Conservation (phyloP, 805 yeast genomes). For the Cyberlindnera subsufficiens region DNA sequence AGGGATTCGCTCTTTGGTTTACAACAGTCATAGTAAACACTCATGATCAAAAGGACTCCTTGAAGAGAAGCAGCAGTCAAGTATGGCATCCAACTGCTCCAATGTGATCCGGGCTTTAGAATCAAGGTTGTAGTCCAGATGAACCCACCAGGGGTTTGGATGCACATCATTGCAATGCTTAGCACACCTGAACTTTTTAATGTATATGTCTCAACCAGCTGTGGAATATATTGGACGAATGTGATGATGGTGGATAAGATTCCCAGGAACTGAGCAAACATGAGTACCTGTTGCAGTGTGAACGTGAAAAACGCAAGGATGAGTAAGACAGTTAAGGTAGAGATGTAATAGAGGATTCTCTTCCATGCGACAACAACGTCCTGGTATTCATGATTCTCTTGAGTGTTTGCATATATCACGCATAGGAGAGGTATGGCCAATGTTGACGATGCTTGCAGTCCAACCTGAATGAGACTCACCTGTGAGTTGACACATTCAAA, state of each 20-base stretch:
- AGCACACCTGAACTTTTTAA: slow-evolving; percentile 77
- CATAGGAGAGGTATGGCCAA: slow-evolving; percentile 51
- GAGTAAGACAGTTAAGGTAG: slow-evolving; percentile 26
- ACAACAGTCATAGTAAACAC: slow-evolving; percentile 42
- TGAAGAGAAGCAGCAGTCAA: slow-evolving; percentile 68
- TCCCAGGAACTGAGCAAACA: slow-evolving; percentile 58
- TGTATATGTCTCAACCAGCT: slow-evolving; percentile 59
- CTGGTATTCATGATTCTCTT: slow-evolving; percentile 35
- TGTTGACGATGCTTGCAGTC: slow-evolving; percentile 56
- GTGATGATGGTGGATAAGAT: slow-evolving; percentile 58
- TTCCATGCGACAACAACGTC: slow-evolving; percentile 36
- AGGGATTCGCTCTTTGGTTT: not conserved
- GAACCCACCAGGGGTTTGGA: slow-evolving; percentile 89
- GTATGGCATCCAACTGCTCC: slow-evolving; percentile 86
- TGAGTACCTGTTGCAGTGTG: slow-evolving; percentile 16
- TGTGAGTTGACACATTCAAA: slow-evolving; percentile 66
- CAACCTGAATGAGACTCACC: slow-evolving; percentile 61
- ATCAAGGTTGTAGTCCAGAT: slow-evolving; percentile 71
- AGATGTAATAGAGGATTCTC: slow-evolving; percentile 32
- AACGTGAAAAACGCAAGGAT: slow-evolving; percentile 25
- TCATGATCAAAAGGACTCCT: slow-evolving; percentile 53
- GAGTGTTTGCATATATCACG: slow-evolving; percentile 38
- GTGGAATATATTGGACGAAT: slow-evolving; percentile 73
- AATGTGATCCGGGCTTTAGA: slow-evolving; percentile 66
- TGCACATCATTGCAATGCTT: slow-evolving; percentile 73